A percentile compares a stretch with the other conserved stretches of the same genome.
Conservation (phyloP, 208 protist genomes). For the Entamoeba histolytica region DNA sequence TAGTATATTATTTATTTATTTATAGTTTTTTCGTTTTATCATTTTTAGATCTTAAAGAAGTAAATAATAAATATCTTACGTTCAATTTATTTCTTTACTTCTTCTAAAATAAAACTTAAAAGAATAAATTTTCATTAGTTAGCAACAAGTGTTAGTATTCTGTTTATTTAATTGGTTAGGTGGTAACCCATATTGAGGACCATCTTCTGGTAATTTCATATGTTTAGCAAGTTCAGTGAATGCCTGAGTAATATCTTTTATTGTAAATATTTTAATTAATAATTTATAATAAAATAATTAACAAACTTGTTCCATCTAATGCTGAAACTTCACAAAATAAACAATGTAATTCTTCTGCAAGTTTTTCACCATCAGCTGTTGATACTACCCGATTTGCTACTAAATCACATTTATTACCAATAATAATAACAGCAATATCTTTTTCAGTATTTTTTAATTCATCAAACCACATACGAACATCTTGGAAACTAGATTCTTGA, state of each 20-base stretch:
- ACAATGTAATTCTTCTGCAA: background rate
- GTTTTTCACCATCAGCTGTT: background rate
- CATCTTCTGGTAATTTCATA: background rate
- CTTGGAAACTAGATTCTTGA: constrained; percentile 10
- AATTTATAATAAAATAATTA: background rate
- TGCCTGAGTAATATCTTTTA: background rate
- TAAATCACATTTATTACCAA: background rate
- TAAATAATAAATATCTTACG: background rate
- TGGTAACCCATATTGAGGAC: background rate
- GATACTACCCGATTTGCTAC: background rate
- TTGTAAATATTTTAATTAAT: background rate
- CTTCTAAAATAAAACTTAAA: background rate
- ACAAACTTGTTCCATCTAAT: background rate
- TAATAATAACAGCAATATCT: background rate
- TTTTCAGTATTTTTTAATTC: constrained; percentile 19
- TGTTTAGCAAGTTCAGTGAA: background rate
- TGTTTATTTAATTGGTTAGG: background rate
- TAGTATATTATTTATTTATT: background rate
- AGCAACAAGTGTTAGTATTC: background rate
- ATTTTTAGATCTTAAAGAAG: background rate
- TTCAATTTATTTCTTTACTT: background rate
- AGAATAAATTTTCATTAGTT: background rate
- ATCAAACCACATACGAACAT: constrained; percentile 15
- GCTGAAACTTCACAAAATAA: background rate
- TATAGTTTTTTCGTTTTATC: background rate